These are phyloP conservation scores for Purpureocillium lavendulum DNA, from an alignment of 2,329 filamentous ascomycete genomes.

Conservation along the genomic window DNA sequence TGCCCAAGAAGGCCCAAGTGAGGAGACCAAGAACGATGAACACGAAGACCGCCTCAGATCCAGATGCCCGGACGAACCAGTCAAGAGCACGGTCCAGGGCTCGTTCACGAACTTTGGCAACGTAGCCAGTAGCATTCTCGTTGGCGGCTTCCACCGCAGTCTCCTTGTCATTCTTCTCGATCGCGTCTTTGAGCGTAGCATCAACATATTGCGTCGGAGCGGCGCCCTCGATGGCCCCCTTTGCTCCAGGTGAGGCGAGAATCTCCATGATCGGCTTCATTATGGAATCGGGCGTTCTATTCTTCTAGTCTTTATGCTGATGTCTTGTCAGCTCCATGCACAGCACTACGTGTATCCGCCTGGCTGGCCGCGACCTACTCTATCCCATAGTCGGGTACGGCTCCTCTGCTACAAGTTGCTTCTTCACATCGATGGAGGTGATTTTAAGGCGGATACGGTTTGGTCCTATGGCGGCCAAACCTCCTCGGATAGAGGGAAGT, in stretches of 20 bases:
- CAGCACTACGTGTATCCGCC: too few species aligned
- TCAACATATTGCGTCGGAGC: constrained; percentile 1
- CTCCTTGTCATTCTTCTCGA: neutral
- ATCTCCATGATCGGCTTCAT: constrained; percentile 2
- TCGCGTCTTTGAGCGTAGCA: neutral
- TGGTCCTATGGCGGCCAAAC: too few species aligned
- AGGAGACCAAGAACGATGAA: constrained; percentile 21
- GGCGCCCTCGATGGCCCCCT: constrained; percentile 1
- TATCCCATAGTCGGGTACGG: too few species aligned
- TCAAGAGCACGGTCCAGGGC: constrained; percentile 14
- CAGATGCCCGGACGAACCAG: constrained; percentile 10
- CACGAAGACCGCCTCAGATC: constrained; percentile 14
- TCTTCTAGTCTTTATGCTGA: too few species aligned
- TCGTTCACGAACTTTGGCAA: constrained; percentile 6
- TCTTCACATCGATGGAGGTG: too few species aligned
- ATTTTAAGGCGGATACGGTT: too few species aligned
- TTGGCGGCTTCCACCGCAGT: neutral
- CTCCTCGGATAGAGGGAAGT: too few species aligned
- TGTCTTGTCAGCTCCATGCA: too few species aligned
- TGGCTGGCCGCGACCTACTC: too few species aligned
- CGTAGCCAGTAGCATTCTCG: constrained; percentile 10
- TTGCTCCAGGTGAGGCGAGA: constrained; percentile 3
- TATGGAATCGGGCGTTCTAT: too few species aligned
- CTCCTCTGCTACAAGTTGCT: too few species aligned
- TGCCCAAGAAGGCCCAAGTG: constrained; percentile 20